Evolutionary conservation across 2,329 filamentous ascomycete species (phyloP).

Genomic region (Nigrospora osmanthi): DNA sequence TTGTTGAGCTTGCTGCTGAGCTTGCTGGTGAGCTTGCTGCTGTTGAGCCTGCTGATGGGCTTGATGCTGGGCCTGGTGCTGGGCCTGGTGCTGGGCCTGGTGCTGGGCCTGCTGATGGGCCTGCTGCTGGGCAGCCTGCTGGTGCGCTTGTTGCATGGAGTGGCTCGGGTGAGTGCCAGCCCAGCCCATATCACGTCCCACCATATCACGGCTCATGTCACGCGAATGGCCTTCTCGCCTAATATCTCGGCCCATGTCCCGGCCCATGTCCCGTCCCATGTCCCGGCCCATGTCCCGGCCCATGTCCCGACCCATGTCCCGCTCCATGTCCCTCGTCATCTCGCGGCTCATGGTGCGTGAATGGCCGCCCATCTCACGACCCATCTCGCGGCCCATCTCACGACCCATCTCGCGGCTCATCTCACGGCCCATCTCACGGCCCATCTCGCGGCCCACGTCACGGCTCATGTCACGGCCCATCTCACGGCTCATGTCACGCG

Average conservation of each 20-base stretch:
- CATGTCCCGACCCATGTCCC: not conserved
- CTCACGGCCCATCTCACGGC: not conserved
- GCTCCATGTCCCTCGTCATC: not conserved
- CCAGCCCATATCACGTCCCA: not conserved
- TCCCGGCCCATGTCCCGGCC: not conserved
- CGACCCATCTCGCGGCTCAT: not conserved
- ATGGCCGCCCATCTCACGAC: not conserved
- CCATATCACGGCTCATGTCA: conserved; percentile 1
- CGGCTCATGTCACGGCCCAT: conserved; percentile 1
- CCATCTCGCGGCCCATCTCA: not conserved
- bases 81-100: too few species aligned
- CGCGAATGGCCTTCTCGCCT: not conserved
- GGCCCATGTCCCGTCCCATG: not conserved
- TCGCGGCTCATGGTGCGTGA: not conserved
- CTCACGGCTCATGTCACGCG: conserved; percentile 3
- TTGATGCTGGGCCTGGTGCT: too few species aligned
- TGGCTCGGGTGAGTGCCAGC: conserved; percentile 17
- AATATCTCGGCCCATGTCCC: not conserved
- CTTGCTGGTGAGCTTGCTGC: conserved; percentile 10
- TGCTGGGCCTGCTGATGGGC: conserved; percentile 15
- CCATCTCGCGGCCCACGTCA: not conserved
- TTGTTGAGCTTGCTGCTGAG: conserved; percentile 15
- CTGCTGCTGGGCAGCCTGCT: conserved; percentile 1
- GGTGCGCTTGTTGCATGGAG: conserved; percentile 14
- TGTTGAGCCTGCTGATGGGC: too few species aligned